Percentiles rank a stretch among this genome's conserved stretches.
Evolutionary conservation across 495 filamentous ascomycete species (phyloP).

Genomic region (Podospora anserina): DNA sequence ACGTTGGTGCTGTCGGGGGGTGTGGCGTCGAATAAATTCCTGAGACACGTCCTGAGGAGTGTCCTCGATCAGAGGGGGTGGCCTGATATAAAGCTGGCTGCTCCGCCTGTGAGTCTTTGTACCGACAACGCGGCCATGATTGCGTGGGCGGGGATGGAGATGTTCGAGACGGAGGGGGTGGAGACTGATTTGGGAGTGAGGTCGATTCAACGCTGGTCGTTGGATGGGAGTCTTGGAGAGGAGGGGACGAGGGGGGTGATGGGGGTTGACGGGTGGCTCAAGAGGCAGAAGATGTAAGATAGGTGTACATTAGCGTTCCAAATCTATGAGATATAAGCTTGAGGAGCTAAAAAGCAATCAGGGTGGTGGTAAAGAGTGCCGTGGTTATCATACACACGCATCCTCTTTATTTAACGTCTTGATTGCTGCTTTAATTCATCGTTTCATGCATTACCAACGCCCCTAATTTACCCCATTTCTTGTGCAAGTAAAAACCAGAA

Average conservation of each 20-base stretch:
- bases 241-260: constrained; percentile 48
- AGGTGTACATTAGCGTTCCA: not conserved
- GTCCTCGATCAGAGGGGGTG: constrained; percentile 64
- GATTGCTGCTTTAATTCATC: not conserved
- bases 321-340: no score
- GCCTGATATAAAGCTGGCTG: constrained; percentile 57
- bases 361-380: not conserved
- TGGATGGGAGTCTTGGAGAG: constrained; percentile 56
- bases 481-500: not conserved
- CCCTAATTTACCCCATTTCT: not conserved
- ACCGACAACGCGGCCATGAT: constrained; percentile 99
- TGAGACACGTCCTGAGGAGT: constrained; percentile 62
- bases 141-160: constrained; percentile 89
- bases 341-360: no score
- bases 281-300: constrained; percentile 7
- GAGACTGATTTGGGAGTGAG: constrained; percentile 55
- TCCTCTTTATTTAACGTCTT: not conserved
- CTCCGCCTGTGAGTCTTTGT: constrained; percentile 72
- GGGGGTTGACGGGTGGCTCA: constrained; percentile 37
- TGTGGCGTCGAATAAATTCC: constrained; percentile 77
- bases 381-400: not conserved
- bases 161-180: constrained; percentile 75
- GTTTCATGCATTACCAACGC: not conserved
- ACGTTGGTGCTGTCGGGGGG: constrained; percentile 84
- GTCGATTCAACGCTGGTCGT: constrained; percentile 70